Base-by-base conservation (phyloP, 2,329 filamentous ascomycete genomes). In the Alternaria alternata region DNA sequence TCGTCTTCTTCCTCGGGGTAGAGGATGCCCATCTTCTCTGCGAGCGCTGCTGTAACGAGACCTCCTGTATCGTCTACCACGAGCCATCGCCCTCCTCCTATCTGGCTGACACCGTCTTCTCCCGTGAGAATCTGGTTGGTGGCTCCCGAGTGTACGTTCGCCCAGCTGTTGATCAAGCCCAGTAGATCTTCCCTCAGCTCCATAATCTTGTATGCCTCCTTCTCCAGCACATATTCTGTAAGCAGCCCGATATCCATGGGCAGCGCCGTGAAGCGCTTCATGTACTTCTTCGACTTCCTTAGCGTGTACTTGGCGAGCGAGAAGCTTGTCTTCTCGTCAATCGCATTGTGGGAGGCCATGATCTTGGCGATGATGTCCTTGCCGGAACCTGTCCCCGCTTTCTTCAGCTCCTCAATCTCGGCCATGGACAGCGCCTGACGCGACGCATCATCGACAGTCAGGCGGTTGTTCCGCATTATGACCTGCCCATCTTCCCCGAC, bases 281-380 rank as follows among this genome's bases (percentile, higher is more conserved):
- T 86, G 76, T 96, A 98, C 80, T 99, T 99, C 76, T 90, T 94
- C 65, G 92, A 91, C 82, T 99, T 99, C 46, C 96, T 85, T 18
- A 98, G 83, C 73, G 95, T 97, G 80, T 99, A 99, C 79, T 99
- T 99, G 43, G 94, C 94, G 59, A 97, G 83, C 3, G 93, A 96
- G 74, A 96, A 99, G 0, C 89, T 86, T 0, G 95, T 98, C 84
- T 99, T 99, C 81, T 98, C 91, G 68, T 96, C 93, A 43, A 99
- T 85, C 1, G 90, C 91, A 18, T 91, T 89, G 78, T 99, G 95
- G 43, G 93, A 95, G 30, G 93, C 86, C 79, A 99, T 87, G 26
- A 99, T 88, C 80, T 94, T 96, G n/a, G 92, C 90, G 65, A 99
- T 95, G 48, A 99, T 86, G 52, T 96, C 94, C 76, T 91, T 91